Evolutionary conservation across 345 rosid genomes (phyloP).

Genomic region (Hypericum perforatum): DNA sequence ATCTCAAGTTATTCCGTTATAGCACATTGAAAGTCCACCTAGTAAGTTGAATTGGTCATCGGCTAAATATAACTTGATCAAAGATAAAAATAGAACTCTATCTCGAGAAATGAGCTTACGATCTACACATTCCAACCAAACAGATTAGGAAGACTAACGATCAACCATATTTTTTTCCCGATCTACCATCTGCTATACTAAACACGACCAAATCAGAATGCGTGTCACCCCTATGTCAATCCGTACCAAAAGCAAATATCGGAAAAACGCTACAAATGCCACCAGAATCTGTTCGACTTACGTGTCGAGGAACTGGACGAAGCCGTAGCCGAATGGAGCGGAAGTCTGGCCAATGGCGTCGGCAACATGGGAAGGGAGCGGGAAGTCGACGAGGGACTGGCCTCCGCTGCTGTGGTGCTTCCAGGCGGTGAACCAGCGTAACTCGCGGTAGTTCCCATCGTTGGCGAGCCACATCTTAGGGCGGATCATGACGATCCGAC

Average conservation of each 20-base stretch:
- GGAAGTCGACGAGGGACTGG: conserved; percentile 62
- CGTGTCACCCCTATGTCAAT: too few relatives aligned
- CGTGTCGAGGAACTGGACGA: conserved; percentile 80
- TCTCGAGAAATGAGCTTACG: background rate
- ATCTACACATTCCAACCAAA: too few relatives aligned
- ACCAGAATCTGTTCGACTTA: conserved; percentile 18
- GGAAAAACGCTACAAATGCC: too few relatives aligned
- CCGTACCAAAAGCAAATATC: too few relatives aligned
- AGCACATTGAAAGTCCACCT: too few relatives aligned
- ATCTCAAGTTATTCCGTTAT: too few relatives aligned
- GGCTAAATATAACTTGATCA: background rate
- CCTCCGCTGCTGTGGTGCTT: conserved; percentile 28
- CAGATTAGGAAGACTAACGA: too few relatives aligned
- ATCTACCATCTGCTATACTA: too few relatives aligned
- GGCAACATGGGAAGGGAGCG: conserved; percentile 57
- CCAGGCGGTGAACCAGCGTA: conserved; percentile 89
- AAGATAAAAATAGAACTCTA: background rate
- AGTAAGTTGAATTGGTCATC: too few relatives aligned
- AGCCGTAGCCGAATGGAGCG: conserved; percentile 87
- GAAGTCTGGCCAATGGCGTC: conserved; percentile 65
- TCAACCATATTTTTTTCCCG: too few relatives aligned
- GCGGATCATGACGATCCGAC: conserved; percentile 75
- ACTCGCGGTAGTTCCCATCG: conserved; percentile 83
- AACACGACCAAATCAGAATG: too few relatives aligned
- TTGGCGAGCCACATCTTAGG: conserved; percentile 95